Base-by-base conservation (phyloP, 306 rosid genomes). In the Ammopiptanthus mongolicus region DNA sequence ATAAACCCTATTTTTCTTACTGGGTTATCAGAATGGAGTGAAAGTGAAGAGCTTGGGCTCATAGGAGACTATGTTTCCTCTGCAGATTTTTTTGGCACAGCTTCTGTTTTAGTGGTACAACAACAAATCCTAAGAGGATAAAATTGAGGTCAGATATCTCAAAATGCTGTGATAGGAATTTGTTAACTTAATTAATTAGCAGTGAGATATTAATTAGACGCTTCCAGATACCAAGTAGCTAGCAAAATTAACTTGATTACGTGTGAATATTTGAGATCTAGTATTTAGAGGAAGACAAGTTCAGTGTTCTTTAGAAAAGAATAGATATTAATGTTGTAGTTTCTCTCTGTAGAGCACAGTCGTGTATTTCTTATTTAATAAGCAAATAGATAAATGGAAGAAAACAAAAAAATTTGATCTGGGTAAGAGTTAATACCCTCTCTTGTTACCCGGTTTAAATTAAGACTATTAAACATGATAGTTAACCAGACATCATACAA, bases 41-140 rank as follows among this genome's bases (percentile, higher is more conserved):
- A 87, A 19, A 80, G 66, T 74, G 83, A 78, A 6, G 97, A 93
- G 14, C 73, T 93, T 46, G 98, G 98, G 22, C 51, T 83, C 3
- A 69, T 93, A 9, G 98, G 98, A 21, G 98, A 93, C 62, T 91
- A 62, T 57, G 68, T 93, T 73, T 59, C 87, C 13, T 91, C 97
- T n/a, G 3, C n/a, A n/a, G 98, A 93, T 79, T 88, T 93, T 79
- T 61, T 73, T 51, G 62, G 83, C 11, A 58, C 84, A 0, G 86
- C 84, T 82, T 89, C 98, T 39, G 87, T 93, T 22, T 80, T 91
- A 68, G 93, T 93, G 5, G 42, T 91, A 6, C 97, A 93, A 14
- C 97, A 91, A 48, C 98, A 93, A 46, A 57, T 87, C 6, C 52
- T 86, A 25, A 87, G 98, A 80, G 89, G 84, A 42, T 69, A 36